Base-by-base conservation (phyloP, 192 early-diverging fungal genomes). In the Diversispora epigaea region DNA sequence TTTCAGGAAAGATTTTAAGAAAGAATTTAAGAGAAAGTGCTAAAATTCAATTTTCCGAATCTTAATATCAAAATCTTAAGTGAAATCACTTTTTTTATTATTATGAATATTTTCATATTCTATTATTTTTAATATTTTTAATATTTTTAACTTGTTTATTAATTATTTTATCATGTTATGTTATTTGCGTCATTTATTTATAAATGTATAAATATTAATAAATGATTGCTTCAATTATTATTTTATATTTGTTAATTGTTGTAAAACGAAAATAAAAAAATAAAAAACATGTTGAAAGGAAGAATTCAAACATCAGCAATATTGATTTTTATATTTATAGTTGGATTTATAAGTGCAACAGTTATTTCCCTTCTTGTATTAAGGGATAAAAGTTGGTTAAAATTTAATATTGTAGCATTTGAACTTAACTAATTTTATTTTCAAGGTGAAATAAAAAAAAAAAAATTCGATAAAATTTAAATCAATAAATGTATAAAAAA, bases 1-100 rank as follows among this genome's bases (percentile, higher is more conserved):
- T 91, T 0, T 85, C 91, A 3, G 95, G 94, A 63, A 95, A 95
- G 81, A 93, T 95, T 55, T 82, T 97, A 77, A 86, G 94, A 58
- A 82, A 85, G 21, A 85, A 90, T n/a, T 79, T 97, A 57, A 86
- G 88, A 64, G 76, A 76, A 49, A 67, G 61, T 73, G 45, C 68
- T 39, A 78, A 74, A 57, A 50, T 66, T 8, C 78, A 81, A 41
- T 25, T 41, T 44, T 3, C 21, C 7, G 9, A 11, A 12, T 10
- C n/a, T 22, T 22, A 62, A 62, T 11, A 62, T 62, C 21, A n/a
- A 62, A 62, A 22, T 63, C 14, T 7, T 63, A 12, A 63, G 32
- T 22, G 32, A 56, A 19, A 56, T 56, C 1, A 15, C n/a, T 32
- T 32, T 32, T 32, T 32, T 32, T 32, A 32, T 32, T 32, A 32